phyloP scores from a whole-genome alignment of 345 rosid genomes.

The Viola odorata region DNA sequence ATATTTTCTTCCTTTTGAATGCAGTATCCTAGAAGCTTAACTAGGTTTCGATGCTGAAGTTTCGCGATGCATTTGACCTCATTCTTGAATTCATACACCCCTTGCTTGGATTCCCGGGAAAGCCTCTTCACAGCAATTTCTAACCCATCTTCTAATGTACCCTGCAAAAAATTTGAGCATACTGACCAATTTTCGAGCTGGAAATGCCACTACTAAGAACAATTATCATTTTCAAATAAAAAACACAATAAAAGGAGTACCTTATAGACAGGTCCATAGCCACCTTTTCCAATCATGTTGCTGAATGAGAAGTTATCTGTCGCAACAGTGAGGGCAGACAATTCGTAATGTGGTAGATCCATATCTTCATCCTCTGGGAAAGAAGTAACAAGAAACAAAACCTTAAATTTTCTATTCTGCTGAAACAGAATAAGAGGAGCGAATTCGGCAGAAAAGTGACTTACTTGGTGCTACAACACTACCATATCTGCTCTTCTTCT shows the following conservation, averaged over 20 bases:
- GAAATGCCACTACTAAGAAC: too few species aligned
- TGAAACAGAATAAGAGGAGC: neutral
- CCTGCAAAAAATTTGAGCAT: neutral
- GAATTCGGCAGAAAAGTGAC: too few species aligned
- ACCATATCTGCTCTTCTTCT: too few species aligned
- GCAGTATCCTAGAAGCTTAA: conserved; percentile 16
- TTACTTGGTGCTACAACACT: too few species aligned
- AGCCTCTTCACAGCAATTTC: conserved; percentile 15
- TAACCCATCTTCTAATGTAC: conserved; percentile 1
- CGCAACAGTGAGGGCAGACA: neutral
- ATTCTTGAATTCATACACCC: conserved; percentile 4
- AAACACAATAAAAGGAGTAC: neutral
- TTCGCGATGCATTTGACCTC: conserved; percentile 6
- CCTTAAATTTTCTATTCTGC: neutral
- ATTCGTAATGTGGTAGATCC: neutral
- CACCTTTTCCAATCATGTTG: neutral
- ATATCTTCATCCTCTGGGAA: neutral
- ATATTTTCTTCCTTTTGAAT: neutral
- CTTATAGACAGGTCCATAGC: neutral
- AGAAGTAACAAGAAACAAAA: neutral
- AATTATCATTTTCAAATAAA: too few species aligned
- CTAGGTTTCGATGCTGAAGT: conserved; percentile 14
- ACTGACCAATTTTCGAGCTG: too few species aligned
- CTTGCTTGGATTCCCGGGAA: conserved; percentile 3
- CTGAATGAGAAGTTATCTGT: neutral